Conservation (phyloP, 768 basidiomycete genomes). For the Mycena epipterygia region DNA sequence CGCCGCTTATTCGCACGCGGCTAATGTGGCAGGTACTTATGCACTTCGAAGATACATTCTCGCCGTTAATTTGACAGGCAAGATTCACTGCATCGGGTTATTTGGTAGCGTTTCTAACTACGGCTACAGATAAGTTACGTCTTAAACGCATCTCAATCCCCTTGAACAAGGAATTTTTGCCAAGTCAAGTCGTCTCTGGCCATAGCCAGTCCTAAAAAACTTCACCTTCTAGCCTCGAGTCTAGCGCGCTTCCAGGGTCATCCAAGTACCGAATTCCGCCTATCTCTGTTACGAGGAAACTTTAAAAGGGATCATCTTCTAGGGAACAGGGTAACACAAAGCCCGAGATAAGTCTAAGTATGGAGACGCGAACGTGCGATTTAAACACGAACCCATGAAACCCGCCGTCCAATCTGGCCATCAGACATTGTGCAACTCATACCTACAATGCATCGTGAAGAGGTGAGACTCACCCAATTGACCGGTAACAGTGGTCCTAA, state of each 20-base stretch:
- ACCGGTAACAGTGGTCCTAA: too few relatives aligned
- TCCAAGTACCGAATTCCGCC: neutral
- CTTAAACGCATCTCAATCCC: neutral
- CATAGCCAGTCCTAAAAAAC: neutral
- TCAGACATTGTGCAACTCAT: neutral
- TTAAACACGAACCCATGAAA: too few relatives aligned
- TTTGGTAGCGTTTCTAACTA: neutral
- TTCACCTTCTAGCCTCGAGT: neutral
- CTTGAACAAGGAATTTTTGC: neutral
- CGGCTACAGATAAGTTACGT: neutral
- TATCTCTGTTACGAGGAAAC: slow-evolving; percentile 1
- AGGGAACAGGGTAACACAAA: too few relatives aligned
- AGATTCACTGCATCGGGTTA: neutral
- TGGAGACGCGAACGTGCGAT: slow-evolving; percentile 15
- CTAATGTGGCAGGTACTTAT: neutral
- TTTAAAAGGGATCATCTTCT: neutral
- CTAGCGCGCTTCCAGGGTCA: neutral
- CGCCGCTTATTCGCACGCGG: neutral
- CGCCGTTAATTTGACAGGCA: neutral
- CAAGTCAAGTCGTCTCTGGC: neutral
- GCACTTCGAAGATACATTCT: neutral
- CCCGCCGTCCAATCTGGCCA: too few relatives aligned
- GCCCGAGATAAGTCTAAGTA: slow-evolving; percentile 9
- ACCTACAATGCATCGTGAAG: too few relatives aligned
- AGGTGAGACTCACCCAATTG: too few relatives aligned